Percentiles rank a stretch among this genome's conserved stretches.
Conservation (phyloP, 177 flowering plant species). For the Vitis hybrid region DNA sequence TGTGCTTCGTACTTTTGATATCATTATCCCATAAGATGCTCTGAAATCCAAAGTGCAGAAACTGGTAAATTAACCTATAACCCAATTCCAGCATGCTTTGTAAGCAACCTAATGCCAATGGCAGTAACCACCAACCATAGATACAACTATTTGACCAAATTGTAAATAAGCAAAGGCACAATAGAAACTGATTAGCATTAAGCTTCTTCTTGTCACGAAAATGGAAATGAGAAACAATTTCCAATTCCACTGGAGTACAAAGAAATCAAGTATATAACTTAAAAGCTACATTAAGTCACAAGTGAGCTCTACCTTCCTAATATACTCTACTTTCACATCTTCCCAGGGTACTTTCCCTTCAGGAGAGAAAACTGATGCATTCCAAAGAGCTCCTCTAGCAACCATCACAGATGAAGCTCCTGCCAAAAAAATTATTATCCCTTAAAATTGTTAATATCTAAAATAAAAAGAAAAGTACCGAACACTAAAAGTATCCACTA, state of each 20-base stretch:
- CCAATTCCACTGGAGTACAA: not conserved
- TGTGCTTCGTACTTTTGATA: conserved; percentile 79
- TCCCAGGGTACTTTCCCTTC: conserved; percentile 69
- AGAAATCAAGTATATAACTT: not conserved
- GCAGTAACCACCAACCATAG: not conserved
- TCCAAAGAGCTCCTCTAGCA: conserved; percentile 96
- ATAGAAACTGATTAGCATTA: too few relatives aligned
- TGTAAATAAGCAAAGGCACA: not conserved
- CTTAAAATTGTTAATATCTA: not conserved
- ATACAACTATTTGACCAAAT: not conserved
- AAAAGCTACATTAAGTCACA: too few relatives aligned
- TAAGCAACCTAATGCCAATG: not conserved
- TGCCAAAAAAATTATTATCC: conserved; percentile 13
- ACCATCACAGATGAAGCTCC: conserved; percentile 94
- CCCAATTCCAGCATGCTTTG: not conserved
- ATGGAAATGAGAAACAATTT: not conserved
- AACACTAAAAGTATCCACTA: not conserved
- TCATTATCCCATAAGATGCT: conserved; percentile 93
- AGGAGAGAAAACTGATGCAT: conserved; percentile 83
- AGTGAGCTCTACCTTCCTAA: conserved; percentile 58
- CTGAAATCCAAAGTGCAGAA: conserved; percentile 37
- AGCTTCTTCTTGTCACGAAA: not conserved
- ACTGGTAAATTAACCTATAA: conserved; percentile 8
- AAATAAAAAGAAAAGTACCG: not conserved
- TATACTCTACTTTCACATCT: conserved; percentile 74